Base-by-base conservation (phyloP, 495 filamentous ascomycete species). In the Penicillium cinerascens region DNA sequence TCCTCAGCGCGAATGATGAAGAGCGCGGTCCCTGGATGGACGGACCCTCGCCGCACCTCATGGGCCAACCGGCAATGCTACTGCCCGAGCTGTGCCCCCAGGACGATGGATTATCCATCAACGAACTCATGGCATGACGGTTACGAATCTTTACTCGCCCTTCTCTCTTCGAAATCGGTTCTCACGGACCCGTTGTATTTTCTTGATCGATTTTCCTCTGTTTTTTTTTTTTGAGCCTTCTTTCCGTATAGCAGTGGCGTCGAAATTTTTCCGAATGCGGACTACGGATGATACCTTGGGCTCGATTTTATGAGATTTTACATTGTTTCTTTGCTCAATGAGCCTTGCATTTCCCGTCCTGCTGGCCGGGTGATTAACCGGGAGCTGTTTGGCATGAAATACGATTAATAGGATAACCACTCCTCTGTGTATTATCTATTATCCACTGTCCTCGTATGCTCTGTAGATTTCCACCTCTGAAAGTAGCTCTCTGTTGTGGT, bases 21-120 rank as follows among this genome's bases (percentile, higher is more conserved):
- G 90, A 96, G 74, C 92, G 89, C 55, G 91, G 91, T 0, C 78
- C 85, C 2, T 93, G 88, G 88, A 59, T 86, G n/a, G 69, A 71
- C 38, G 75, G 64, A 4, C 64, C 54, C 13, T 58, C 55, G 1
- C 48, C 61, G 5, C 61, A 74, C 7, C 56, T 77, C 4, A 75
- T 77, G 52, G 74, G 74, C 7, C 72, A 66, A 26, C 63, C 74
- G 20, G 66, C 67, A 2, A 62, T 67, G 52, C 39, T 64, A 4
- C 44, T 75, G 38, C 69, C 70, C 3, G 69, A 72, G 22, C 23
- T 74, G n/a, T 54, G 52, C 5, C n/a, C 59, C 2, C 59, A 66
- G 39, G 71, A 70, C 27, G 69, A 68, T 33, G 69, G 68, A 45
- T 23, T 71, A 37, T 67, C 72, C n/a, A 55, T 76, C 49, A 63